Conservation (phyloP, 1,284 basidiomycete species). For the Cutaneotrichosporon sp. region DNA sequence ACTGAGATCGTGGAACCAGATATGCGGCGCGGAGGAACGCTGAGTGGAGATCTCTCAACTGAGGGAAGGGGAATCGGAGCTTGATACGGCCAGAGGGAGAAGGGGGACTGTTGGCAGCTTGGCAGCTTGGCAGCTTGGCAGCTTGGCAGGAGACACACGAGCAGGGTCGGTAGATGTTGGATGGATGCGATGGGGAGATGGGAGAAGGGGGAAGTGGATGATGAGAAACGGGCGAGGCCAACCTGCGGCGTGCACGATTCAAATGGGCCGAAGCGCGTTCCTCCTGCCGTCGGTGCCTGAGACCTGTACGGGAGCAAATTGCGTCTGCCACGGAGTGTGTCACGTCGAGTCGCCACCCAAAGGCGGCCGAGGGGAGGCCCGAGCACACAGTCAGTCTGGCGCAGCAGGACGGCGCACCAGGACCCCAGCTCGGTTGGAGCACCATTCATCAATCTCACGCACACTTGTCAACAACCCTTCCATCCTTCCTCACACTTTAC, state of each 20-base stretch:
- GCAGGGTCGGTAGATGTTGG: neutral
- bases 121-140: too few species aligned
- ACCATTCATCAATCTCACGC: neutral
- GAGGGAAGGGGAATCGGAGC: neutral
- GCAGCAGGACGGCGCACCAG: too few species aligned
- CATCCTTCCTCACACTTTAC: neutral
- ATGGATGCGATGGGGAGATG: neutral
- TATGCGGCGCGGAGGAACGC: neutral
- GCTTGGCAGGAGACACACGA: neutral
- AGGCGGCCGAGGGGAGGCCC: too few species aligned
- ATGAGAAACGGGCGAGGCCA: neutral
- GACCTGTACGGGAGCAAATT: neutral
- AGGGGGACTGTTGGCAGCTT: neutral
- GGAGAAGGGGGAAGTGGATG: neutral
- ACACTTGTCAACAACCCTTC: neutral
- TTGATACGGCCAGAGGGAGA: neutral
- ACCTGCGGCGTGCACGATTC: too few species aligned
- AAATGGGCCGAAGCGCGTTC: too few species aligned
- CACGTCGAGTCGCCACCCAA: too few species aligned
- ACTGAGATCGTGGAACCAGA: neutral
- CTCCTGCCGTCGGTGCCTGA: slow-evolving; percentile 7
- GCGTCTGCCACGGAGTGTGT: too few species aligned
- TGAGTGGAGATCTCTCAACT: slow-evolving; percentile 2
- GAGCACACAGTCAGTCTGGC: too few species aligned
- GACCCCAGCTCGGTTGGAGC: too few species aligned